Evolutionary conservation across 2,329 filamentous ascomycete genomes (phyloP), one percentile per base, ranked within the genome.

Genomic region (Orbilia javanica): DNA sequence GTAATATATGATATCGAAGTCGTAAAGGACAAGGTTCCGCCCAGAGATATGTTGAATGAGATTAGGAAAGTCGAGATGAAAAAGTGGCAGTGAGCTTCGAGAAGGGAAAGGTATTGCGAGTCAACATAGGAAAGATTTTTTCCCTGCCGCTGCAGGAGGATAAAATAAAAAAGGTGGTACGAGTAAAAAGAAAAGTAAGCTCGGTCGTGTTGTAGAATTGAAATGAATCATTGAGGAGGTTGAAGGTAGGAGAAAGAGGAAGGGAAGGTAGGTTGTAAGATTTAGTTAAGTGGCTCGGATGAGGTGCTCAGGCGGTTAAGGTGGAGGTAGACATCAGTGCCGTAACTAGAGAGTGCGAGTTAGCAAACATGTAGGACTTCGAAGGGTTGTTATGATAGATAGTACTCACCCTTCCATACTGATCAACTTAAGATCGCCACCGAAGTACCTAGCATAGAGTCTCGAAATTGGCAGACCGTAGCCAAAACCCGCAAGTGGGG

Each of bases 341-440:
- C 96, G 85, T 99, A 99, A 75, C 95, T 97, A 81, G 55, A 36
- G n/a, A 72, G 8, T 15, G 48, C 15, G 29, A 18, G 62, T 81
- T 72, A 81, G 72, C 42, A 57, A 71, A 48, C 1, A 48, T 18
- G 4, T 44, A 29, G 5, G 25, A 13, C 29, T 4, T 15, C n/a
- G 13, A 50, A n/a, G 18, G 52, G 20, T 29, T 29, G 20, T 39
- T 20, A 68, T 34, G 48, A 36, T 75, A 79, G 60, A 39, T 63
- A n/a, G n/a, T n/a, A 84, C 92, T 87, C 87, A 97, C 93, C 96
- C 96, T 87, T 99, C 96, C 96, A 99, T 99, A 84, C 94, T 97
- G 83, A 99, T 99, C 84, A 99, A 85, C 85, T 98, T 98, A 82
- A 99, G 84, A 84, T 99, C 96, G 74, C 96, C 96, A 76, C 96